Evolutionary conservation across 192 early-diverging fungal genomes (phyloP), one percentile per base, ranked within the genome.

Genomic region (Funneliformis geosporum): DNA sequence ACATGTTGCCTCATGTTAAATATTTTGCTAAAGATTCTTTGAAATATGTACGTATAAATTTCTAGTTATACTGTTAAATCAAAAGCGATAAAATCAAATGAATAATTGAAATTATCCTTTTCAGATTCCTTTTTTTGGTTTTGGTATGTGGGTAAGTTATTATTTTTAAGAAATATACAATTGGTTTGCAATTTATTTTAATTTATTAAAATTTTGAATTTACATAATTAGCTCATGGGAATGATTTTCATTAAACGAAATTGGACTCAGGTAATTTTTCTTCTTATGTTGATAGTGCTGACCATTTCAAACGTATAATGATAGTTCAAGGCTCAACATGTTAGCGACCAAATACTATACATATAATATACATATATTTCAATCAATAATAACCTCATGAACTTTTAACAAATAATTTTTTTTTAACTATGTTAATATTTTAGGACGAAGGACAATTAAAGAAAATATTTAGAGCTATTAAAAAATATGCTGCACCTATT

Each of bases 11-110:
- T 84, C 78, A 86, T 84, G 83, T 61, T 0, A 83, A 90, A 87
- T 90, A 90, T 79, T 90, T 90, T 86, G 85, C 87, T 33, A 90
- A 90, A 79, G 89, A 90, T 79, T 90, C 89, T 7, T 60, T 90
- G 12, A 90, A 90, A 87, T 90, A 82, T 73, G 88, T 88, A 78
- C 82, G 83, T 46, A 8, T 5, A 72, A 21, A 38, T 33, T 27
- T 8, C 27, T 21, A 59, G 39, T 44, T 12, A 43, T 55, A 46
- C 46, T n/a, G 23, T 61, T 60, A n/a, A 60, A 50, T 82, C 5
- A 2, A 6, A 47, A 18, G 62, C 60, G 59, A 39, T n/a, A 61
- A 50, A 68, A n/a, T 39, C 66, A 23, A 8, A 33, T 77, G 14
- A 43, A 47, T 11, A 25, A 64, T 46, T 43, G 38, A 60, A 18